phyloP scores from a whole-genome alignment of 2,329 filamentous ascomycete genomes.

The Chrysoporthe puriensis region DNA sequence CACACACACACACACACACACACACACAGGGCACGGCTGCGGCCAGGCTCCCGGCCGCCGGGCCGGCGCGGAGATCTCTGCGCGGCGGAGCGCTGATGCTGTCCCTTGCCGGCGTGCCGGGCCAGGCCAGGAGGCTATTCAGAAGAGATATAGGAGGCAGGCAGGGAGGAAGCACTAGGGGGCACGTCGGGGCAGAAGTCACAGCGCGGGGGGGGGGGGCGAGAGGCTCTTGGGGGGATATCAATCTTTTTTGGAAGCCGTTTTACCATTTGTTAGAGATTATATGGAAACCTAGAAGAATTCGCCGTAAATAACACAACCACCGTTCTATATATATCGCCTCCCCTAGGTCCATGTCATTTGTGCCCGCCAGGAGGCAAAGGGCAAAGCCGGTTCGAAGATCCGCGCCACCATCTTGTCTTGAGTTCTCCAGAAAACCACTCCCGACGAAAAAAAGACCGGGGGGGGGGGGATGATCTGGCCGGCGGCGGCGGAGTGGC shows the following conservation, averaged over 20 bases:
- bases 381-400: slow-evolving; percentile 5
- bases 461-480: not conserved
- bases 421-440: not conserved
- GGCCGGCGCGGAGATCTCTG: no score
- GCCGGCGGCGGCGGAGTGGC: slow-evolving; percentile 8
- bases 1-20: not conserved
- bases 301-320: slow-evolving; percentile 23
- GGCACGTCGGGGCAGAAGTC: not conserved
- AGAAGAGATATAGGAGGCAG: not conserved
- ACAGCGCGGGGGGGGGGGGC: no score
- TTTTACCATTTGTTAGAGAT: slow-evolving; percentile 28
- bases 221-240: not conserved
- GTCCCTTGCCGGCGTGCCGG: no score
- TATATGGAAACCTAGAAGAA: slow-evolving; percentile 24
- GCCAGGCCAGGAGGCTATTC: no score
- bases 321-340: slow-evolving; percentile 24
- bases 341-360: slow-evolving; percentile 20
- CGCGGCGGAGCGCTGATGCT: no score
- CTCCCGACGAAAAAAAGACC: not conserved
- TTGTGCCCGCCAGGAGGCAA: not conserved
- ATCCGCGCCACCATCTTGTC: not conserved
- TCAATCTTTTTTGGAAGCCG: slow-evolving; percentile 9
- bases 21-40: no score
- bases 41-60: no score
- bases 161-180: not conserved